Evolutionary conservation across 129 eudicot genomes (phyloP).

Genomic region (Chrysanthemum seticuspe): DNA sequence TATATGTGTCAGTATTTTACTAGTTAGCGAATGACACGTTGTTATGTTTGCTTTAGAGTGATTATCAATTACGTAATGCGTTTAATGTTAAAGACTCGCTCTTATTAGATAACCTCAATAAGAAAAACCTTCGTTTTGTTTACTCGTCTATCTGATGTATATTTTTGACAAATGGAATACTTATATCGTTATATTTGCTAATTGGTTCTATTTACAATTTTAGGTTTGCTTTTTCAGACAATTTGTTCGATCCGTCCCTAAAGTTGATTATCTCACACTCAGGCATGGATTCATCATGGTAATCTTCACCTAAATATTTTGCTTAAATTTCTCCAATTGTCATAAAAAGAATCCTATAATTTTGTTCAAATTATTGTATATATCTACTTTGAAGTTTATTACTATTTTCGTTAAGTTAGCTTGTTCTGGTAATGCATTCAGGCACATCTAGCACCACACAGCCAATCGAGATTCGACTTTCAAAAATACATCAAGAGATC

Average conservation of each 20-base stretch:
- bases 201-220: not conserved
- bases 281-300: slow-evolving; percentile 62
- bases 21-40: too few relatives aligned
- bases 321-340: not conserved
- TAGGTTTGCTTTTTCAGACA: slow-evolving; percentile 67
- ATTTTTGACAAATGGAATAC: not conserved
- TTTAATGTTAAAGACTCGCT: too few relatives aligned
- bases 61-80: too few relatives aligned
- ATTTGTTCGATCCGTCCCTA: slow-evolving; percentile 48
- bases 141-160: too few relatives aligned
- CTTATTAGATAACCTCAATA: too few relatives aligned
- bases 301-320: slow-evolving; percentile 3
- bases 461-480: slow-evolving; percentile 45
- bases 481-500: slow-evolving; percentile 58
- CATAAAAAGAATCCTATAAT: too few relatives aligned
- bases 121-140: too few relatives aligned
- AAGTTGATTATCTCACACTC: slow-evolving; percentile 59
- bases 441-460: slow-evolving; percentile 62
- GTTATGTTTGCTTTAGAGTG: too few relatives aligned
- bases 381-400: too few relatives aligned
- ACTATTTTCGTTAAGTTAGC: not conserved
- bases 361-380: too few relatives aligned
- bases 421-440: slow-evolving; percentile 14
- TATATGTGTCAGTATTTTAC: too few relatives aligned
- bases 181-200: not conserved